phyloP scores from a whole-genome alignment of 129 eudicot genomes.

The Centella asiatica region DNA sequence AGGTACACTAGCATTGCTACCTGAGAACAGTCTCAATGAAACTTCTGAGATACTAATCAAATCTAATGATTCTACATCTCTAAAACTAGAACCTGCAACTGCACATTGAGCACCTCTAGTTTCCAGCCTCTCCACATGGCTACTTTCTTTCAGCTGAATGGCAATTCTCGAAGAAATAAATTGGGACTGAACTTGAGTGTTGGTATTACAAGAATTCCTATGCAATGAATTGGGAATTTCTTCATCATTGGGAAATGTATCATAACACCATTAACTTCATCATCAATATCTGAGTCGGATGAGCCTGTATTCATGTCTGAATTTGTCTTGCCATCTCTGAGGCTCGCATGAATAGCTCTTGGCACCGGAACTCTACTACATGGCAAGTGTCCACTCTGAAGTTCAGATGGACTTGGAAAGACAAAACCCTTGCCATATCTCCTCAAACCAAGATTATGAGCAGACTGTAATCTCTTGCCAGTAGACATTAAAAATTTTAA shows the following conservation, averaged over 20 bases:
- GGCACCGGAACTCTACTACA: slow-evolving; percentile 19
- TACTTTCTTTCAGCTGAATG: background rate
- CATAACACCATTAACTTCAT: slow-evolving; percentile 27
- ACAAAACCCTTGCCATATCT: slow-evolving; percentile 14
- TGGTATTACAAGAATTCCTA: background rate
- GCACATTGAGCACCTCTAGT: no score
- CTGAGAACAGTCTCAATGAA: slow-evolving; percentile 3
- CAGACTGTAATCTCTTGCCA: slow-evolving; percentile 17
- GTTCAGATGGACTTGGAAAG: slow-evolving; percentile 21
- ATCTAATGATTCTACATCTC: slow-evolving; percentile 6
- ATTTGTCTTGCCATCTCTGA: slow-evolving; percentile 15
- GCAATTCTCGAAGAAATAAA: background rate
- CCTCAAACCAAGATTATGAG: slow-evolving; percentile 6
- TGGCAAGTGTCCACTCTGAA: slow-evolving; percentile 34
- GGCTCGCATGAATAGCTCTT: slow-evolving; percentile 8
- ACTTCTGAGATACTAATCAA: slow-evolving; percentile 6
- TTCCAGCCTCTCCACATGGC: background rate
- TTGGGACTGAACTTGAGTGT: background rate
- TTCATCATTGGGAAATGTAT: slow-evolving; percentile 37
- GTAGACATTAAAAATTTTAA: slow-evolving; percentile 17
- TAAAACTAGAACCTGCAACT: slow-evolving; percentile 4
- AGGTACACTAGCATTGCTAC: slow-evolving; percentile 1
- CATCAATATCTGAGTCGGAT: slow-evolving; percentile 37
- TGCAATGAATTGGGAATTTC: slow-evolving; percentile 18
- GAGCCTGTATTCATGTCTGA: slow-evolving; percentile 41